Evolutionary conservation across 768 basidiomycete genomes (phyloP).

Genomic region (Vishniacozyma victoriae): DNA sequence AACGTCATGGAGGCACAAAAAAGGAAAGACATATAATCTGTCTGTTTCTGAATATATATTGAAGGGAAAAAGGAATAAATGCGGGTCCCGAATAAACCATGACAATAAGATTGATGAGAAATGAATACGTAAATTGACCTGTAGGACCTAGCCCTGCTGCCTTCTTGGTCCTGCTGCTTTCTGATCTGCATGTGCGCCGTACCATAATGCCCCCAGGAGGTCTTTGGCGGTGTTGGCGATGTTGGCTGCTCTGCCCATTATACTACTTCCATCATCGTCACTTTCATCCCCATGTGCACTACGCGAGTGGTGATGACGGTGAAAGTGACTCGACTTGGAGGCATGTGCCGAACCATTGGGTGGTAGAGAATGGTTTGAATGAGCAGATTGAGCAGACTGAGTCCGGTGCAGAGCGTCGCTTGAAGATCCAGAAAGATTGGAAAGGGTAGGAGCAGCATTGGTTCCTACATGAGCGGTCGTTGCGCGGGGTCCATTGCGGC

Average conservation of each 20-base stretch:
- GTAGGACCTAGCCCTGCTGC: background rate
- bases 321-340: background rate
- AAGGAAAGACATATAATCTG: no score
- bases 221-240: constrained; percentile 76
- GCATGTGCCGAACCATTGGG: background rate
- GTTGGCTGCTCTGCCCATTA: constrained; percentile 64
- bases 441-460: constrained; percentile 25
- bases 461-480: constrained; percentile 32
- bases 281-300: constrained; percentile 19
- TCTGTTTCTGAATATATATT: no score
- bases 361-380: no score
- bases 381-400: background rate
- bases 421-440: background rate
- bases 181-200: constrained; percentile 21
- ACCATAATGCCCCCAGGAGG: constrained; percentile 63
- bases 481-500: constrained; percentile 8
- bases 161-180: background rate
- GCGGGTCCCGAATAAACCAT: no score
- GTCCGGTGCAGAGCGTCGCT: background rate
- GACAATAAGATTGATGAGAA: no score
- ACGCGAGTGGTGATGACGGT: constrained; percentile 10
- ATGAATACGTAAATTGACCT: no score
- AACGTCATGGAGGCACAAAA: no score
- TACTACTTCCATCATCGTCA: constrained; percentile 47
- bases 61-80: no score